phyloP scores from a whole-genome alignment of 2,329 filamentous ascomycete species.

The Diaporthe velutina region DNA sequence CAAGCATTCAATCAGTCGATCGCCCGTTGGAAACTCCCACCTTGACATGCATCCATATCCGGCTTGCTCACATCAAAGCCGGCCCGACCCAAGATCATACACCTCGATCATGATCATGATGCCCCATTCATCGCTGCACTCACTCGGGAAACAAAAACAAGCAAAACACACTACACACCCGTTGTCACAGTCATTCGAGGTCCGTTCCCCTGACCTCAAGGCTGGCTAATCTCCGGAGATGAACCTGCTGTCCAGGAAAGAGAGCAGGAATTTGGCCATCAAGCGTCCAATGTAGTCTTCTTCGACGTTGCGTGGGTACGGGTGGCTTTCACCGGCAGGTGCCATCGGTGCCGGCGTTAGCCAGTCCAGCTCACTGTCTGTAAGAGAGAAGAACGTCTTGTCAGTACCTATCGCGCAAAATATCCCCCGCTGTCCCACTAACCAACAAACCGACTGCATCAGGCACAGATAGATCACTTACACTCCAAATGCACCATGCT shows the following conservation, averaged over 20 bases:
- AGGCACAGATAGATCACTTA: slow-evolving; percentile 48
- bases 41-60: slow-evolving; percentile 1
- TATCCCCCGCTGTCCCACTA: background rate
- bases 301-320: slow-evolving; percentile 61
- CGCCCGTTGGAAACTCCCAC: slow-evolving; percentile 6
- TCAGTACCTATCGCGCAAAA: background rate
- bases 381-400: background rate
- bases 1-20: background rate
- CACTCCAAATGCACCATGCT: slow-evolving; percentile 58
- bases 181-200: background rate
- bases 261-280: slow-evolving; percentile 66
- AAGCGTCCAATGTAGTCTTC: slow-evolving; percentile 66
- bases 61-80: background rate
- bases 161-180: slow-evolving; percentile 13
- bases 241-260: slow-evolving; percentile 63
- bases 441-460: background rate
- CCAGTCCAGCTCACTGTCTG: slow-evolving; percentile 57
- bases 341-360: slow-evolving; percentile 58
- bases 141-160: background rate
- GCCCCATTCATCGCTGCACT: background rate
- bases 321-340: slow-evolving; percentile 58
- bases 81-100: slow-evolving; percentile 1
- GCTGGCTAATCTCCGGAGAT: slow-evolving; percentile 55
- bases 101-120: background rate
- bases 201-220: background rate